phyloP scores from a whole-genome alignment of 2,329 filamentous ascomycete species.

The Verticillium alfalfae region DNA sequence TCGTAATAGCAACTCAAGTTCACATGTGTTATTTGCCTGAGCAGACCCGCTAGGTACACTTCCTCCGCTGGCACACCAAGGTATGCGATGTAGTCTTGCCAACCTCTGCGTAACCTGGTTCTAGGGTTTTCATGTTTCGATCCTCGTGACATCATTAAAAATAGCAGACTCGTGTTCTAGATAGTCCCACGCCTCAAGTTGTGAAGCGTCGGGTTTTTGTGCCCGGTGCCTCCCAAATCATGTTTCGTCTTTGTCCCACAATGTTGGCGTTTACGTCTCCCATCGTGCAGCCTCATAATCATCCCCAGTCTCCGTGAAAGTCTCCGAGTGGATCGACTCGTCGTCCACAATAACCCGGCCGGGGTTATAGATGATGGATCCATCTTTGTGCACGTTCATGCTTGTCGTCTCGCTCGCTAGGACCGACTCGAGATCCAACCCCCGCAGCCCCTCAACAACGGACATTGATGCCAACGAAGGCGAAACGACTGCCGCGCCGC shows the following conservation, averaged over 20 bases:
- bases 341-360: slow-evolving; percentile 26
- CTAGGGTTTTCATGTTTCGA: too few relatives aligned
- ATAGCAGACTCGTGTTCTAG: too few relatives aligned
- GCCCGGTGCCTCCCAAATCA: not conserved
- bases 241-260: not conserved
- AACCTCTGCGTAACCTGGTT: too few relatives aligned
- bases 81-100: too few relatives aligned
- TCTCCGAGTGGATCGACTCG: slow-evolving; percentile 25
- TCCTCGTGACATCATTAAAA: too few relatives aligned
- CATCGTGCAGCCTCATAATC: slow-evolving; percentile 28
- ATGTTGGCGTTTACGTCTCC: slow-evolving; percentile 15
- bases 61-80: too few relatives aligned
- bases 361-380: slow-evolving; percentile 26
- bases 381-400: slow-evolving; percentile 7
- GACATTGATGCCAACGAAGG: slow-evolving; percentile 12
- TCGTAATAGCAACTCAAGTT: not conserved
- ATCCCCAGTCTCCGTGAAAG: slow-evolving; percentile 22
- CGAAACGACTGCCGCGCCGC: slow-evolving; percentile 10
- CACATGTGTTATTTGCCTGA: too few relatives aligned
- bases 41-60: not conserved
- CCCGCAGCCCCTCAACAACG: slow-evolving; percentile 26
- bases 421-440: slow-evolving; percentile 18
- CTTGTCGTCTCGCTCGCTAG: not conserved
- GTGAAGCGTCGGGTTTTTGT: not conserved
- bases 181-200: too few relatives aligned